Conservation (phyloP, 495 filamentous ascomycete species). For the Xeromyces bisporus region DNA sequence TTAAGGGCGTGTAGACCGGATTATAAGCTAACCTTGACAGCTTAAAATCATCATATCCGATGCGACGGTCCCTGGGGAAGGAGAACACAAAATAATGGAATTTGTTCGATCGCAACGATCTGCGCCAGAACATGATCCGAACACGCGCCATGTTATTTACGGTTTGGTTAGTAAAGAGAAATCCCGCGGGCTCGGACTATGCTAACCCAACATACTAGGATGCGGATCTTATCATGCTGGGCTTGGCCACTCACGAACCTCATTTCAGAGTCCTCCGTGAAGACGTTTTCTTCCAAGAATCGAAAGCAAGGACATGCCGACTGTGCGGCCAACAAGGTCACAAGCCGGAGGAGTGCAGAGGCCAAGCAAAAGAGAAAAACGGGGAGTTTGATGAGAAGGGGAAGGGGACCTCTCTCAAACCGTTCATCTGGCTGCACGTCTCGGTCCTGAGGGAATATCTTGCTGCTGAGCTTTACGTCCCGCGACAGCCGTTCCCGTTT, state of each 20-base stretch:
- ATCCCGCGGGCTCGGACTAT: not conserved
- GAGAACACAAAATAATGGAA: constrained; percentile 99
- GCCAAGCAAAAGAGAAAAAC: constrained; percentile 65
- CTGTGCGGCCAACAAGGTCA: constrained; percentile 87
- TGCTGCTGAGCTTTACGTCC: constrained; percentile 70
- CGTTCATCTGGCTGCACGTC: constrained; percentile 97
- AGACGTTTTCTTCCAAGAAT: constrained; percentile 87
- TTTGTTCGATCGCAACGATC: constrained; percentile 88
- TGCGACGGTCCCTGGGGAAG: constrained; percentile 91
- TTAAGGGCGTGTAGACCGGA: not conserved
- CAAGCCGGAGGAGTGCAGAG: constrained; percentile 64
- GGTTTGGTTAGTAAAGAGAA: constrained; percentile 37
- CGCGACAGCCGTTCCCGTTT: constrained; percentile 60
- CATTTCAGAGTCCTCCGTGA: constrained; percentile 95
- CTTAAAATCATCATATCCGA: constrained; percentile 97
- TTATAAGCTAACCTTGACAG: constrained; percentile 19
- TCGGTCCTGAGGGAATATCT: constrained; percentile 85
- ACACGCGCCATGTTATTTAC: constrained; percentile 92
- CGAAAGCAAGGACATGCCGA: constrained; percentile 59
- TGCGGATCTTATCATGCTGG: constrained; percentile 97
- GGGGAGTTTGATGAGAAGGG: constrained; percentile 79
- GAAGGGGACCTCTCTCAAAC: constrained; percentile 50
- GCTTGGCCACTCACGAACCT: constrained; percentile 90
- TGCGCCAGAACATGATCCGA: constrained; percentile 83
- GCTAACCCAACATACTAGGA: constrained; percentile 30